Evolutionary conservation across 176 grass and related monocot species (phyloP).

Genomic region (Coix lacrymajobi): DNA sequence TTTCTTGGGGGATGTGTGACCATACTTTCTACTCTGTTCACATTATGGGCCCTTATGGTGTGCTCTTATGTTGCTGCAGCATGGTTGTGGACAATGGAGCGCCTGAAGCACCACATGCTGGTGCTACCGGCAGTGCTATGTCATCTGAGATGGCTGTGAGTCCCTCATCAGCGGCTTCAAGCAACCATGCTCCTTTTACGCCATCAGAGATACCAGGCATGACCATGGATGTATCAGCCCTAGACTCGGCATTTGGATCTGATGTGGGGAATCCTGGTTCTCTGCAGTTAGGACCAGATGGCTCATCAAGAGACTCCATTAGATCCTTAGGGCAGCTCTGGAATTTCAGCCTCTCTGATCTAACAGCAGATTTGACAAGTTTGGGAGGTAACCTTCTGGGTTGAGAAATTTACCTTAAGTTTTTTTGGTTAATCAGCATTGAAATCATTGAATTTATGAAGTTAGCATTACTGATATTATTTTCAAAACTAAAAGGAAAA

Average conservation of each 20-base stretch:
- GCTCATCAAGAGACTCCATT: conserved; percentile 67
- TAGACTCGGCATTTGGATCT: conserved; percentile 70
- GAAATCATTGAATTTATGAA: background rate
- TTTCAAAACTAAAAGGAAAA: background rate
- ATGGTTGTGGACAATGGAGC: conserved; percentile 61
- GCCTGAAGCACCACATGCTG: conserved; percentile 41
- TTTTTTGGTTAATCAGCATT: conserved; percentile 2
- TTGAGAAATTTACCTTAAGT: background rate
- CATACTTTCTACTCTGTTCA: background rate
- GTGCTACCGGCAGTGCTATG: conserved; percentile 45
- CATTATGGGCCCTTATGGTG: background rate
- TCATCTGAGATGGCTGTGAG: conserved; percentile 93
- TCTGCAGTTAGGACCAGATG: conserved; percentile 81
- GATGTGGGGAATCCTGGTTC: conserved; percentile 49
- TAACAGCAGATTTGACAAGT: conserved; percentile 86
- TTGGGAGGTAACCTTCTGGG: conserved; percentile 66
- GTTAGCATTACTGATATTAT: background rate
- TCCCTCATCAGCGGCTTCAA: conserved; percentile 83
- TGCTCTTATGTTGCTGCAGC: conserved; percentile 39
- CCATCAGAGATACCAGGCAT: conserved; percentile 83
- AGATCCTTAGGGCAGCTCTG: conserved; percentile 87
- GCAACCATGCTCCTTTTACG: conserved; percentile 85
- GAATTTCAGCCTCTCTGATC: conserved; percentile 98
- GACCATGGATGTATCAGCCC: conserved; percentile 68
- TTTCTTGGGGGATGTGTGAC: background rate